phyloP scores from a whole-genome alignment of 148 eudicot species.

The Agrostemma githago region DNA sequence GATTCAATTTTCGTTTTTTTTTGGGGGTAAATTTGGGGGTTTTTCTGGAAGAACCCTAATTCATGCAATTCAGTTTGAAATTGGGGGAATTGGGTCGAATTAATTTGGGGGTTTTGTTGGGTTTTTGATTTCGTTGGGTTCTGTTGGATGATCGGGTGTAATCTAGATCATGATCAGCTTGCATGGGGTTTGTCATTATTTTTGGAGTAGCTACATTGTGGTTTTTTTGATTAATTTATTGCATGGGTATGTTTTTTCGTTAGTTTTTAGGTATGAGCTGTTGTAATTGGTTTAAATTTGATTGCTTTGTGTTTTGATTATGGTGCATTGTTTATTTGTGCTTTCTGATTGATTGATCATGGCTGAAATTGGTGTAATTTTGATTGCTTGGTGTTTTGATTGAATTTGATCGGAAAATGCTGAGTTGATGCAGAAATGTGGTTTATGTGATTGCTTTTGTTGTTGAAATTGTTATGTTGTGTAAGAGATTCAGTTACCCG shows the following conservation, averaged over 20 bases:
- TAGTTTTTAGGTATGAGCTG: slow-evolving; percentile 13
- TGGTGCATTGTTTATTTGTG: not conserved
- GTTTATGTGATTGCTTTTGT: not conserved
- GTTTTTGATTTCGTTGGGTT: not conserved
- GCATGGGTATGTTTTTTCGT: not conserved
- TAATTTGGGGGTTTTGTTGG: slow-evolving; percentile 21
- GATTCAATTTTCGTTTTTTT: not conserved
- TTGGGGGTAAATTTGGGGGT: slow-evolving; percentile 15
- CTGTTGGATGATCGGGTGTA: slow-evolving; percentile 17
- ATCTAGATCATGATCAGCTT: slow-evolving; percentile 16
- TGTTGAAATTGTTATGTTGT: slow-evolving; percentile 4
- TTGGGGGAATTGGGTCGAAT: slow-evolving; percentile 17
- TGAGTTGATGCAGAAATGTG: not conserved
- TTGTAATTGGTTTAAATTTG: not conserved
- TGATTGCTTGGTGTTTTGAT: not conserved
- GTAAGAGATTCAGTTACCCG: not conserved
- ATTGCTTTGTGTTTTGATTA: slow-evolving; percentile 9
- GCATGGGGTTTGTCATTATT: not conserved
- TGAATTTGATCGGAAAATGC: not conserved
- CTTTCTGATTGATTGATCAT: slow-evolving; percentile 8
- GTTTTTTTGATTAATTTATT: slow-evolving; percentile 16
- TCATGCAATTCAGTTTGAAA: slow-evolving; percentile 2
- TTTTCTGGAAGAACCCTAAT: slow-evolving; percentile 27
- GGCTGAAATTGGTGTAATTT: not conserved
- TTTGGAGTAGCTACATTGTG: slow-evolving; percentile 13